These are phyloP conservation scores for Scenedesmus sp. DNA, from an alignment of 163 green algal species.

Conservation along the genomic window DNA sequence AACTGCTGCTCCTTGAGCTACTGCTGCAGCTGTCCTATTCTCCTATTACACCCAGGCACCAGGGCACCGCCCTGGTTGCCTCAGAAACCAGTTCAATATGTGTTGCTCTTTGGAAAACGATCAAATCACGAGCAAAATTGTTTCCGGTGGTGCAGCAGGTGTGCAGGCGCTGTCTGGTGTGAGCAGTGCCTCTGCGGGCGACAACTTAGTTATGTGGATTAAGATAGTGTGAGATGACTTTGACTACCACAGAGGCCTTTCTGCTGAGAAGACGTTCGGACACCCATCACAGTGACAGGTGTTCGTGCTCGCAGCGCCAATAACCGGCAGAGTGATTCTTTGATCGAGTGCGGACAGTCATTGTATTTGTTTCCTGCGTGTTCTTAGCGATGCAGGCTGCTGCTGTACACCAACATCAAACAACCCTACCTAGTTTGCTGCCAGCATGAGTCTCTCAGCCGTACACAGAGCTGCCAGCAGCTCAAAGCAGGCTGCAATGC, in stretches of 20 bases:
- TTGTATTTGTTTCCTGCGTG: not conserved
- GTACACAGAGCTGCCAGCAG: not conserved
- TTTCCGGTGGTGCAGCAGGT: not conserved
- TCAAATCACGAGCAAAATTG: too few species aligned
- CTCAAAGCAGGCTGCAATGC: not conserved
- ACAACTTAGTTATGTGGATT: not conserved
- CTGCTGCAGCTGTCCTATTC: not conserved
- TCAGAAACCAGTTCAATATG: not conserved
- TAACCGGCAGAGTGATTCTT: not conserved
- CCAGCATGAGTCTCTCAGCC: not conserved
- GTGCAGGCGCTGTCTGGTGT: not conserved
- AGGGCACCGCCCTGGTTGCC: not conserved
- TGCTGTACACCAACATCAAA: not conserved
- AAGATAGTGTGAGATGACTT: not conserved
- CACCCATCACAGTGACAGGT: not conserved
- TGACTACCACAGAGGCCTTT: not conserved
- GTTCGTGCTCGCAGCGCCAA: not conserved
- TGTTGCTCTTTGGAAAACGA: not conserved
- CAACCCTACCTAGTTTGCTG: conserved; percentile 4
- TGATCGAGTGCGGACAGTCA: too few species aligned
- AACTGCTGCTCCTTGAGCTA: not conserved
- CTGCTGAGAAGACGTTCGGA: not conserved
- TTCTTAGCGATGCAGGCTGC: not conserved
- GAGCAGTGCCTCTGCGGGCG: not conserved
- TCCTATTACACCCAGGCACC: not conserved